These are phyloP conservation scores for Geotrichum macrosporum DNA, from an alignment of 1,139 yeast genomes.

Conservation along the genomic window DNA sequence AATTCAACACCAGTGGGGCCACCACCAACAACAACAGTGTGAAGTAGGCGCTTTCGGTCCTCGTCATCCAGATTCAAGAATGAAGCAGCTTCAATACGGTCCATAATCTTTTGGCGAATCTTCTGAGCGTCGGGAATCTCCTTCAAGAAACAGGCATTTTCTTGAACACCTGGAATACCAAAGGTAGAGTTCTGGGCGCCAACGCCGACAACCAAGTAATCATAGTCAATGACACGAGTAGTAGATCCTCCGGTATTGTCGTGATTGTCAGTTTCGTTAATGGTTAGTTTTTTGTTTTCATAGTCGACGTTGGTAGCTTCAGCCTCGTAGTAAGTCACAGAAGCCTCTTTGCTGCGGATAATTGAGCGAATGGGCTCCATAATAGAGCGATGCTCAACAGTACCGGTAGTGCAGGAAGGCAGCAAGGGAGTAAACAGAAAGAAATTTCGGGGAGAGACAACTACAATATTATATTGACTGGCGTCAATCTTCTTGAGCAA, in stretches of 20 bases:
- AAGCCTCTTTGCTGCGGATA: conserved; percentile 67
- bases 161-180: conserved; percentile 90
- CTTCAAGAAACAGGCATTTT: conserved; percentile 78
- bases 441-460: conserved; percentile 91
- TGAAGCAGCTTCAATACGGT: conserved; percentile 78
- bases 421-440: conserved; percentile 89
- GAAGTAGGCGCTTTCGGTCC: conserved; percentile 74
- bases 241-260: conserved; percentile 10
- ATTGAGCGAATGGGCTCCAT: conserved; percentile 79
- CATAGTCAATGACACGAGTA: conserved; percentile 46
- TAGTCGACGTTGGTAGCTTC: conserved; percentile 84
- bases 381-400: conserved; percentile 84
- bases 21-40: conserved; percentile 88
- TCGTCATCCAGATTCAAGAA: conserved; percentile 68
- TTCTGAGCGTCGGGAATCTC: conserved; percentile 79
- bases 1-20: conserved; percentile 97
- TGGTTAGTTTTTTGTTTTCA: conserved; percentile 53
- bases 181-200: conserved; percentile 92
- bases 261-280: conserved; percentile 44
- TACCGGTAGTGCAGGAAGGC: conserved; percentile 92
- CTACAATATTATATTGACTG: conserved; percentile 76
- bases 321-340: conserved; percentile 84
- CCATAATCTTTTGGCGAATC: conserved; percentile 72
- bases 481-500: conserved; percentile 82
- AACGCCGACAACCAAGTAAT: conserved; percentile 80